phyloP scores from a whole-genome alignment of 345 rosid species.

The Corymbia maculata region DNA sequence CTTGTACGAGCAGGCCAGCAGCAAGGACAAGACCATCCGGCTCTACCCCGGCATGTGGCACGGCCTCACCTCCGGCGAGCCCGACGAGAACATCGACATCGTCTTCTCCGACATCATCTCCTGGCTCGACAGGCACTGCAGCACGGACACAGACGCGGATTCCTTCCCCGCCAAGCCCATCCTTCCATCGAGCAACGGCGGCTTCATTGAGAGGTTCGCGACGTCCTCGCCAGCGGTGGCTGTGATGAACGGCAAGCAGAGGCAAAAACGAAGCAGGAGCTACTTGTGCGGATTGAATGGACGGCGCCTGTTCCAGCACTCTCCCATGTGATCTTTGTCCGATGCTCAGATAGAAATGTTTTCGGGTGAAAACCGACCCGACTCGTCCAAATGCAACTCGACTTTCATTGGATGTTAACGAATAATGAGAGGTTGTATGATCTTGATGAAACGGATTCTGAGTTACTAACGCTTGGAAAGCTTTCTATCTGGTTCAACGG shows the following conservation, averaged over 20 bases:
- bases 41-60: slow-evolving; percentile 98
- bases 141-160: background rate
- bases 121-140: slow-evolving; percentile 59
- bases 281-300: slow-evolving; percentile 58
- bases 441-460: background rate
- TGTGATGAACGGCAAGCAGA: background rate
- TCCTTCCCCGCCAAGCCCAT: background rate
- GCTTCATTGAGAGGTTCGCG: background rate
- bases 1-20: slow-evolving; percentile 53
- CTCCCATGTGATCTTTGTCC: slow-evolving; percentile 34
- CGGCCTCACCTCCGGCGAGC: slow-evolving; percentile 73
- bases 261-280: slow-evolving; percentile 2
- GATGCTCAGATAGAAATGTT: background rate
- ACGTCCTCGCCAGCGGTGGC: background rate
- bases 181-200: background rate
- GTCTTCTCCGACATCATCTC: slow-evolving; percentile 63
- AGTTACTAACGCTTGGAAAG: background rate
- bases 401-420: background rate
- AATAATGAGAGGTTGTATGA: background rate
- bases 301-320: slow-evolving; percentile 41
- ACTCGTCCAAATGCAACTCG: background rate
- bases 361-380: background rate
- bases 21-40: slow-evolving; percentile 74
- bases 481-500: background rate
- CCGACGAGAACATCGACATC: slow-evolving; percentile 55